Conservation (phyloP, 495 filamentous ascomycete species). For the Umbilicaria muhlenbergii region DNA sequence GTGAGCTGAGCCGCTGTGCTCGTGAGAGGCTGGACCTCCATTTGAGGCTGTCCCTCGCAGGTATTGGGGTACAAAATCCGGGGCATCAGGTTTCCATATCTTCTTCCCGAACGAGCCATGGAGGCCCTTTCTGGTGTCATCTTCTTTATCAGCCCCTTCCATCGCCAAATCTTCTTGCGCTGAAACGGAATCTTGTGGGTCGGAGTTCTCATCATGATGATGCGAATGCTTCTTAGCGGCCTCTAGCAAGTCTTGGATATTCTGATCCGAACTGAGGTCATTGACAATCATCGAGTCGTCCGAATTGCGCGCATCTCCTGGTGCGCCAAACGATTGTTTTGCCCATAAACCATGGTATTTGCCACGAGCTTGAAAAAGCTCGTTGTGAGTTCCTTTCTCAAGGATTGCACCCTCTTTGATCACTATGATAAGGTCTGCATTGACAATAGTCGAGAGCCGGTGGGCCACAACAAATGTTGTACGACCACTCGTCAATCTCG, state of each 20-base stretch:
- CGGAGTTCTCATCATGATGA: too few species aligned
- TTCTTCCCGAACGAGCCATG: neutral
- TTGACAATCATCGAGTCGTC: too few species aligned
- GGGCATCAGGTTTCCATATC: conserved; percentile 23
- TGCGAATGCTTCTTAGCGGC: too few species aligned
- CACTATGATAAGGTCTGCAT: conserved; percentile 25
- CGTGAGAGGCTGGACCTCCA: neutral
- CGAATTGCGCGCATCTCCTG: too few species aligned
- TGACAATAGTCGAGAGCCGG: conserved; percentile 23
- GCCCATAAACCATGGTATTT: conserved; percentile 24
- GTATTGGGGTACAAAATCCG: conserved; percentile 57
- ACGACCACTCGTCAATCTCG: conserved; percentile 18
- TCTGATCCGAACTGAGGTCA: too few species aligned
- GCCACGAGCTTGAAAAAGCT: conserved; percentile 22
- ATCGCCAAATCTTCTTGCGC: neutral
- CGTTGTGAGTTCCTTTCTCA: conserved; percentile 16
- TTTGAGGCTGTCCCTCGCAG: conserved; percentile 26
- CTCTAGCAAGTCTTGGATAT: too few species aligned
- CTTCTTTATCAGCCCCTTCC: neutral
- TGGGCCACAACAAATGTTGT: conserved; percentile 28
- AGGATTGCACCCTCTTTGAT: conserved; percentile 18
- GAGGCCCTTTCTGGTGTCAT: neutral
- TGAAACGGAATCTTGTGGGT: too few species aligned
- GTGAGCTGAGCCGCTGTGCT: neutral
- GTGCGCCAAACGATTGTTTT: conserved; percentile 11